These are phyloP conservation scores for Xylariales sp. DNA, from an alignment of 2,329 filamentous ascomycete genomes.

Conservation along the genomic window DNA sequence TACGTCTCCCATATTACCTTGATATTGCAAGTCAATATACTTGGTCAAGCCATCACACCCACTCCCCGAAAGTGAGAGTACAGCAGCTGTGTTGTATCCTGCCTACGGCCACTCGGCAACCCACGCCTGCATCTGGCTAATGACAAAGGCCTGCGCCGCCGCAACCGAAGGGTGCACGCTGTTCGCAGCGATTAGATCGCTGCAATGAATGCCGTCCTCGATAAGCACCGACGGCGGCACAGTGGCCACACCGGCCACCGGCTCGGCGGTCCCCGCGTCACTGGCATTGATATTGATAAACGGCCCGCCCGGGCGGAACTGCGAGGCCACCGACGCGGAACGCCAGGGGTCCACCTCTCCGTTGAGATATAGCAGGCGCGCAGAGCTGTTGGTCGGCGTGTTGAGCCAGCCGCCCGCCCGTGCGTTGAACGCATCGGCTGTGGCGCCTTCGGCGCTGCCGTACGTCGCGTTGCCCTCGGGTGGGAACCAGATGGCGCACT, in stretches of 20 bases:
- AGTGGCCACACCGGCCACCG: too few relatives aligned
- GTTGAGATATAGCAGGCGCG: conserved; percentile 55
- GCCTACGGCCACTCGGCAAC: conserved; percentile 30
- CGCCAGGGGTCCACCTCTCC: conserved; percentile 59
- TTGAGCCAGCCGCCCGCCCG: conserved; percentile 53
- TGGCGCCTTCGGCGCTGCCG: conserved; percentile 39
- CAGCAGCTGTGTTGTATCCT: too few relatives aligned
- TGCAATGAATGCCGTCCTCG: conserved; percentile 50
- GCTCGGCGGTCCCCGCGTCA: conserved; percentile 34
- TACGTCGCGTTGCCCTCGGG: conserved; percentile 43
- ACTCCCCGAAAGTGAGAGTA: too few relatives aligned
- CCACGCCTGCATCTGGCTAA: conserved; percentile 49
- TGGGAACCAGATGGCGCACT: conserved; percentile 55
- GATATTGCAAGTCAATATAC: too few relatives aligned
- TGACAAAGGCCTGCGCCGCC: conserved; percentile 38
- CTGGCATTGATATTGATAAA: too few relatives aligned
- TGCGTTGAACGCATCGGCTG: conserved; percentile 43
- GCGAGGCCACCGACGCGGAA: conserved; percentile 46
- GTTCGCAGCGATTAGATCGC: conserved; percentile 45
- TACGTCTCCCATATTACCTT: too few relatives aligned
- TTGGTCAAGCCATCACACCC: too few relatives aligned
- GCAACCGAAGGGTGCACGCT: conserved; percentile 41
- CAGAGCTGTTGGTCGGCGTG: conserved; percentile 43
- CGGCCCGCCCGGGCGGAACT: conserved; percentile 50
- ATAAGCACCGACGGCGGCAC: conserved; percentile 52